Percentiles rank a stretch among this genome's conserved stretches.
phyloP scores from a whole-genome alignment of 208 protist genomes.

The Leishmania arabica region DNA sequence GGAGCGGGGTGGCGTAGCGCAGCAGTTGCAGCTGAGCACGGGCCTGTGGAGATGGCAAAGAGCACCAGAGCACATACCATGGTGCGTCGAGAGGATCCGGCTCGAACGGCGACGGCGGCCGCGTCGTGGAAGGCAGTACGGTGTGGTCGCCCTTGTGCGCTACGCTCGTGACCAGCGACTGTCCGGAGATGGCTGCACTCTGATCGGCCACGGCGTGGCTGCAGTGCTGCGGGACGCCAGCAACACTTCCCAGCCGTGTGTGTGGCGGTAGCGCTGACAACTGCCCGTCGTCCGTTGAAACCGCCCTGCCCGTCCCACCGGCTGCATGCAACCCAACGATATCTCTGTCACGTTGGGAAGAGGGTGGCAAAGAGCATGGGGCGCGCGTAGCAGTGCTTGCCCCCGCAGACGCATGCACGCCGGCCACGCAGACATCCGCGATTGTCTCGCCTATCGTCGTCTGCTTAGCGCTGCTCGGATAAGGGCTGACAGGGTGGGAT shows the following conservation, averaged over 20 bases:
- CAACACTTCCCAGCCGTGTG: background rate
- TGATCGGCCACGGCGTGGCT: background rate
- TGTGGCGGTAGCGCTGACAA: background rate
- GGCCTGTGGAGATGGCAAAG: slow-evolving; percentile 35
- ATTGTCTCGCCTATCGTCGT: background rate
- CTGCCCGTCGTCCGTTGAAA: background rate
- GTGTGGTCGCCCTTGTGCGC: background rate
- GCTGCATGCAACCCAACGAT: background rate
- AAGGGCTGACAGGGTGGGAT: background rate
- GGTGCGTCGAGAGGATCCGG: slow-evolving; percentile 24
- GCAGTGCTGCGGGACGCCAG: background rate
- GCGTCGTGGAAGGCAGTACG: background rate
- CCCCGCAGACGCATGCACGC: background rate
- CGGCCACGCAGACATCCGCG: background rate
- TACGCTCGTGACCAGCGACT: background rate
- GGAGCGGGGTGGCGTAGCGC: slow-evolving; percentile 56
- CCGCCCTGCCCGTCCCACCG: background rate
- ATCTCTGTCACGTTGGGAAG: too few species aligned
- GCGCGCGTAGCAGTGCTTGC: background rate
- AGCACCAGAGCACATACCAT: slow-evolving; percentile 32
- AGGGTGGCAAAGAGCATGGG: background rate
- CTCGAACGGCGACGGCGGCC: background rate
- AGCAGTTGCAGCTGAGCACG: slow-evolving; percentile 45
- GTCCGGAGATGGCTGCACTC: background rate
- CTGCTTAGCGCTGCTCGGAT: background rate